These are phyloP conservation scores for Austroboletus novae-zelandiae DNA, from an alignment of 1,284 basidiomycete species.

Conservation along the genomic window DNA sequence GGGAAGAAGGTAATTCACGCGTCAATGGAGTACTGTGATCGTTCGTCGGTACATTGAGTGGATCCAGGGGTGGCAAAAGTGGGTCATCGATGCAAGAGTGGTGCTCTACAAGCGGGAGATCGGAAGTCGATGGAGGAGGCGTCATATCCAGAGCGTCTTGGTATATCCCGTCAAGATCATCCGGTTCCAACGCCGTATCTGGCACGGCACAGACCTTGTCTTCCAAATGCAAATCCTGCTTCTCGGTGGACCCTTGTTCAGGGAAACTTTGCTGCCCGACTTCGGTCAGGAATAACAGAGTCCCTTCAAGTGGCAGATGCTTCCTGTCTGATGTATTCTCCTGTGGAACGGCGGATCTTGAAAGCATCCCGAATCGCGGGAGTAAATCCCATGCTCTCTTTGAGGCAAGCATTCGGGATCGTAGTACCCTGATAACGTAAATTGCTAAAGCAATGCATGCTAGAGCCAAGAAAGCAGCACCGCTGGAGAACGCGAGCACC, in stretches of 20 bases:
- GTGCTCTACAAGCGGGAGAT: slow-evolving; percentile 18
- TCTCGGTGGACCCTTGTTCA: slow-evolving; percentile 6
- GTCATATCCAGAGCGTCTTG: slow-evolving; percentile 36
- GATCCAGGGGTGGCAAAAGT: slow-evolving; percentile 5
- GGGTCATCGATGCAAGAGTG: slow-evolving; percentile 12
- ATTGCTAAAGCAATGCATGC: slow-evolving; percentile 35
- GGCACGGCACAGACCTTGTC: slow-evolving; percentile 12
- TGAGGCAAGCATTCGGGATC: slow-evolving; percentile 30
- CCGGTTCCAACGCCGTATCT: slow-evolving; percentile 22
- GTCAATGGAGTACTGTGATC: slow-evolving; percentile 25
- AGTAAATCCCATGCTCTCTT: slow-evolving; percentile 36
- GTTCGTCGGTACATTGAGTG: slow-evolving; percentile 3
- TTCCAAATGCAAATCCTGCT: not conserved
- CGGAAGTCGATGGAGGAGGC: slow-evolving; percentile 19
- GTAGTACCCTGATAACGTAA: slow-evolving; percentile 35
- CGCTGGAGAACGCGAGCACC: slow-evolving; percentile 37
- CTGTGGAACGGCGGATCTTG: not conserved
- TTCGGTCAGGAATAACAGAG: slow-evolving; percentile 1
- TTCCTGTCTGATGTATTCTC: slow-evolving; percentile 1
- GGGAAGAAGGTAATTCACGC: slow-evolving; percentile 30
- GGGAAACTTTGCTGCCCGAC: slow-evolving; percentile 1
- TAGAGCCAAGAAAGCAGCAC: slow-evolving; percentile 37
- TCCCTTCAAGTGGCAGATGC: not conserved
- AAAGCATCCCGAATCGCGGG: slow-evolving; percentile 31
- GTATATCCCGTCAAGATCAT: slow-evolving; percentile 36